These are phyloP conservation scores for Fusarium cyanostomum DNA, from an alignment of 2,329 filamentous ascomycete genomes.

Conservation along the genomic window DNA sequence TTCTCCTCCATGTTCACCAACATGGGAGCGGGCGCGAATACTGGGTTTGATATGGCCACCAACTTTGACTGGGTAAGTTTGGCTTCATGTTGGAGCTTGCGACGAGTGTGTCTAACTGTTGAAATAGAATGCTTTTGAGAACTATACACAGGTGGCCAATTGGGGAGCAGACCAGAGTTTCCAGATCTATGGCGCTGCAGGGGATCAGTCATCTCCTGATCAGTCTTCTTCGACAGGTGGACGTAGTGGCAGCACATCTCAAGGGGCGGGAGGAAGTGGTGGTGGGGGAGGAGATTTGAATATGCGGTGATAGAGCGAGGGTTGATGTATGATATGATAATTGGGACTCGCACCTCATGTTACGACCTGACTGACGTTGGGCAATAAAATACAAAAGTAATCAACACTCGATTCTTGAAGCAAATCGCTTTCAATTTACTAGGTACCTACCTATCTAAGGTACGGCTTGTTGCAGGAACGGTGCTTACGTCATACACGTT, in stretches of 20 bases:
- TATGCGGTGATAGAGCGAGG: conserved; percentile 31
- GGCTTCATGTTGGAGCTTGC: neutral
- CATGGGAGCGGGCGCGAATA: conserved; percentile 45
- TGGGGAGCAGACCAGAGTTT: conserved; percentile 64
- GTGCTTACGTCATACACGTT: conserved; percentile 21
- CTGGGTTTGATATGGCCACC: conserved; percentile 55
- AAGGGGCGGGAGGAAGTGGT: conserved; percentile 11
- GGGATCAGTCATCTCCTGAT: conserved; percentile 42
- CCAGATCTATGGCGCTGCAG: conserved; percentile 56
- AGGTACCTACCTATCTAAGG: neutral
- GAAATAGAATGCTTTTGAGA: conserved; percentile 64
- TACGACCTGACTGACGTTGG: conserved; percentile 20
- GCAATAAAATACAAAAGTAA: conserved; percentile 25
- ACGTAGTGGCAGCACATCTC: conserved; percentile 32
- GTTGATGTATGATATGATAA: conserved; percentile 26
- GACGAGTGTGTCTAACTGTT: conserved; percentile 38
- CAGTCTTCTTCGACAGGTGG: conserved; percentile 38
- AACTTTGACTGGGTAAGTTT: conserved; percentile 68
- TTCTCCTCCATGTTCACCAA: conserved; percentile 64
- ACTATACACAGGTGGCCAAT: conserved; percentile 62
- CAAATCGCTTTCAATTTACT: neutral
- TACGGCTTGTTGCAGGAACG: neutral
- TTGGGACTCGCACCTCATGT: conserved; percentile 20
- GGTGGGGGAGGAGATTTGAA: conserved; percentile 24
- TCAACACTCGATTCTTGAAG: conserved; percentile 4